Percentiles rank a stretch among this genome's conserved stretches.
Evolutionary conservation across 2,329 filamentous ascomycete genomes (phyloP).

Genomic region (Neonectria coccinea): DNA sequence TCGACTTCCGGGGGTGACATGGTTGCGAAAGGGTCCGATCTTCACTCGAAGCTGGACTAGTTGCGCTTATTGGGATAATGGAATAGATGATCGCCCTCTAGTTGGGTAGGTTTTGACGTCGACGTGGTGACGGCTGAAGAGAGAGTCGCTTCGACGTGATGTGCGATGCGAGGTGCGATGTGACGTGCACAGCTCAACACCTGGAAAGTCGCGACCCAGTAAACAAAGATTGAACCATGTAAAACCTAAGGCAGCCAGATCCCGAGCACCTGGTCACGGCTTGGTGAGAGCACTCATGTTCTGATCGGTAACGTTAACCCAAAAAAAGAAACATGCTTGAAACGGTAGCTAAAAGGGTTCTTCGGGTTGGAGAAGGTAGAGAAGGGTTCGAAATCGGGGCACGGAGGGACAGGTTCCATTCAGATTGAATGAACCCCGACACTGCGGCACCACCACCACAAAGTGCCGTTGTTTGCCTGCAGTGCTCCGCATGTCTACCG

Average conservation of each 20-base stretch:
- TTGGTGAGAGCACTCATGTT: neutral
- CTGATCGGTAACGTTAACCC: neutral
- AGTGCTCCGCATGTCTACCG: neutral
- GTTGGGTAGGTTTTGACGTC: no score
- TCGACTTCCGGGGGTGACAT: no score
- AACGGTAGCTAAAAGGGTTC: neutral
- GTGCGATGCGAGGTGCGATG: no score
- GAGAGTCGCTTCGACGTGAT: neutral
- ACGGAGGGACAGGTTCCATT: neutral
- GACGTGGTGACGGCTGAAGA: no score
- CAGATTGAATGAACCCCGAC: neutral
- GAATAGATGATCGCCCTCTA: no score
- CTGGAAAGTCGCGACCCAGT: neutral
- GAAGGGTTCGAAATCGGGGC: neutral
- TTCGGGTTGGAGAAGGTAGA: neutral
- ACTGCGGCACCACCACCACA: neutral
- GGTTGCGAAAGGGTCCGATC: no score
- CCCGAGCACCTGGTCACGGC: neutral
- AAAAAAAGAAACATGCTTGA: neutral
- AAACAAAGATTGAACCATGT: neutral
- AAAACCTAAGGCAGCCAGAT: neutral
- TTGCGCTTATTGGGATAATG: no score
- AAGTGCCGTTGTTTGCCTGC: neutral
- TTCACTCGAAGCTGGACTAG: no score
- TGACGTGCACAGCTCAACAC: neutral